Percentiles rank a stretch among this genome's conserved stretches.
Conservation (phyloP, 768 basidiomycete genomes). For the Cystobasidium tubakii region DNA sequence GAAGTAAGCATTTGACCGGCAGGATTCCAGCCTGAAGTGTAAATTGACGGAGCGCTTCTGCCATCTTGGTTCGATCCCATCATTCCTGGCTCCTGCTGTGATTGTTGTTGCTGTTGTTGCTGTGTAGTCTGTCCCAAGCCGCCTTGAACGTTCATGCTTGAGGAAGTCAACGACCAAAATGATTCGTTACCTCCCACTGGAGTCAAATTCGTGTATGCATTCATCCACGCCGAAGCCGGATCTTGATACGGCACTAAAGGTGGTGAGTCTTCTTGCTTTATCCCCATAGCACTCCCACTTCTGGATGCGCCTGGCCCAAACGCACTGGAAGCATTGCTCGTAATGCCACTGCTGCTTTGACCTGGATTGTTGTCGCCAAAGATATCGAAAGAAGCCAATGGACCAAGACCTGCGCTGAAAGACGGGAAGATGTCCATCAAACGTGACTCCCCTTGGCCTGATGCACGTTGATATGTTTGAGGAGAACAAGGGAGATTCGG, state of each 20-base stretch:
- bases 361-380: neutral
- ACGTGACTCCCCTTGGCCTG: neutral
- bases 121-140: no score
- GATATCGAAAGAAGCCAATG: neutral
- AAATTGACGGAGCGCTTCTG: neutral
- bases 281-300: neutral
- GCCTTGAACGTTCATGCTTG: neutral
- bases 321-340: neutral
- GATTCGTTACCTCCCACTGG: neutral
- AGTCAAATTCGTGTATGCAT: slow-evolving; percentile 7
- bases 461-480: no score
- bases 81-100: neutral
- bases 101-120: neutral
- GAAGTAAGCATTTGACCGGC: neutral
- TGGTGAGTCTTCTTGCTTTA: slow-evolving; percentile 4
- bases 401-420: neutral
- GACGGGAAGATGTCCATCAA: neutral
- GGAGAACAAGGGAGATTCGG: no score
- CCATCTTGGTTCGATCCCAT: neutral
- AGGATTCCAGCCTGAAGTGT: neutral
- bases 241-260: slow-evolving; percentile 10
- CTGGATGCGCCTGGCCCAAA: neutral
- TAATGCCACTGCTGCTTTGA: neutral
- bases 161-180: neutral
- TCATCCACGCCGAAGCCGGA: neutral